Base-by-base conservation (phyloP, 352 stramenopile species). In the Peronosclerospora sorghi region DNA sequence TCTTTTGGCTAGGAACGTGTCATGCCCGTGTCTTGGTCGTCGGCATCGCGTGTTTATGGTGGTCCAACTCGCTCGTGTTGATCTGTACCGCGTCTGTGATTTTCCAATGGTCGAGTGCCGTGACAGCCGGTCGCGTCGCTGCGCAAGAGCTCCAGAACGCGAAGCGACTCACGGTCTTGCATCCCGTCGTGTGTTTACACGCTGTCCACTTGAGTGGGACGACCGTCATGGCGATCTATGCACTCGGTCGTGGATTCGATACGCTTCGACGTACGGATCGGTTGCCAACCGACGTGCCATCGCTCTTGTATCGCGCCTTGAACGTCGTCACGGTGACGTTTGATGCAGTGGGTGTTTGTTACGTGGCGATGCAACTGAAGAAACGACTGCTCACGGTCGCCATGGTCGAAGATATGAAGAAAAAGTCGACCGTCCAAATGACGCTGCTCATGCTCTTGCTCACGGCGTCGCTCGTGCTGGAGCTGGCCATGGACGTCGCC, bases 381-480 rank as follows among this genome's bases (percentile, higher is more conserved):
- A 40, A 63, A 23, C 39, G 73, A 26, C 45, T 86, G 34, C 49
- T 82, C 8, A 61, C 68, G 14, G 73, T 70, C 15, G 73, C 73
- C 5, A 82, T 86, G 70, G 57, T 70, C 0, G 73, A 86, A 32
- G 63, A 86, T 24, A 83, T 86, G 70, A 86, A 83, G 59, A 54
- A 59, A 14, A 86, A 86, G 50, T 82, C 70, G 26, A 65, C 82
- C 24, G 54, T 73, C 23, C 73, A 86, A 53, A 82, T 86, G 68
- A 74, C 61, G 32, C 54, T 82, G 39, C 52, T 86, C 0, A 74
- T 83, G 54, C 35, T 50, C 1, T 35, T 58, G 10, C 56, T 86
- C 7, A 73, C 50, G 9, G 50, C 48, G 5, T 66, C 70, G 4
- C 28, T 86, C 35, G 38, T 56, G 14, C 39, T 86, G 7, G 54